Percentiles rank a stretch among this genome's conserved stretches.
Evolutionary conservation across 2,329 filamentous ascomycete genomes (phyloP).

Genomic region (Aspergillus brunneoviolaceus): DNA sequence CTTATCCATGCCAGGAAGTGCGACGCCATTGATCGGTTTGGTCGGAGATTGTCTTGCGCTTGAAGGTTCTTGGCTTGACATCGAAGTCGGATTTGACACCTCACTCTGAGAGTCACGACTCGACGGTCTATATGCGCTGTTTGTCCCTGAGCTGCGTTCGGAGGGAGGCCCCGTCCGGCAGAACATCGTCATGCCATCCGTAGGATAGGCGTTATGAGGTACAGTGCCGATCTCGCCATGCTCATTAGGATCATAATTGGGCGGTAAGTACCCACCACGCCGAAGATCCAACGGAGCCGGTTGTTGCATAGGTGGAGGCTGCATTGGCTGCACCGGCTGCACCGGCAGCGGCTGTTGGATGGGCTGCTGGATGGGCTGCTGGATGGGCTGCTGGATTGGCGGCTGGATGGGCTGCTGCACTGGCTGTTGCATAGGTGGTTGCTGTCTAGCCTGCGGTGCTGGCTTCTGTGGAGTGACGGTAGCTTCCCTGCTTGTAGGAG

Average conservation of each 20-base stretch:
- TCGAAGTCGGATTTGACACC: conserved; percentile 82
- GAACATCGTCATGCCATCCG: conserved; percentile 97
- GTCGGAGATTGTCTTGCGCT: conserved; percentile 72
- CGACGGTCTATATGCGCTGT: conserved; percentile 68
- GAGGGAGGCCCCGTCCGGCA: conserved; percentile 74
- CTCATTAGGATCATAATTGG: conserved; percentile 58
- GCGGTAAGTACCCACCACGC: conserved; percentile 42
- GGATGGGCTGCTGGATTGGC: conserved; percentile 30
- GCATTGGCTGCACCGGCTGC: conserved; percentile 35
- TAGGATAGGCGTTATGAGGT: conserved; percentile 89
- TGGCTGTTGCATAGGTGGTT: conserved; percentile 18
- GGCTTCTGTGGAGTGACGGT: conserved; percentile 55
- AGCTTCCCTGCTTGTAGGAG: conserved; percentile 52
- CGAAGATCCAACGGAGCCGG: conserved; percentile 41
- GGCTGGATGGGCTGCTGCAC: conserved; percentile 43
- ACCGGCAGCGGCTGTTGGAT: conserved; percentile 19
- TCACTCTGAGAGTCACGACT: conserved; percentile 90
- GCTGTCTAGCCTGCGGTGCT: conserved; percentile 24
- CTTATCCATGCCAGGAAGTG: conserved; percentile 57
- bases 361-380: conserved; percentile 44
- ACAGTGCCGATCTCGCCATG: conserved; percentile 65
- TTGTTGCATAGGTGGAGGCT: conserved; percentile 41
- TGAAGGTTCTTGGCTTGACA: conserved; percentile 78
- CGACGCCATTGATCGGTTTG: conserved; percentile 54
- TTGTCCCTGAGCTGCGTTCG: conserved; percentile 65